A percentile compares a stretch with the other conserved stretches of the same genome.
phyloP scores from a whole-genome alignment of 2,329 filamentous ascomycete species.

The Neofusicoccum cordaticola region DNA sequence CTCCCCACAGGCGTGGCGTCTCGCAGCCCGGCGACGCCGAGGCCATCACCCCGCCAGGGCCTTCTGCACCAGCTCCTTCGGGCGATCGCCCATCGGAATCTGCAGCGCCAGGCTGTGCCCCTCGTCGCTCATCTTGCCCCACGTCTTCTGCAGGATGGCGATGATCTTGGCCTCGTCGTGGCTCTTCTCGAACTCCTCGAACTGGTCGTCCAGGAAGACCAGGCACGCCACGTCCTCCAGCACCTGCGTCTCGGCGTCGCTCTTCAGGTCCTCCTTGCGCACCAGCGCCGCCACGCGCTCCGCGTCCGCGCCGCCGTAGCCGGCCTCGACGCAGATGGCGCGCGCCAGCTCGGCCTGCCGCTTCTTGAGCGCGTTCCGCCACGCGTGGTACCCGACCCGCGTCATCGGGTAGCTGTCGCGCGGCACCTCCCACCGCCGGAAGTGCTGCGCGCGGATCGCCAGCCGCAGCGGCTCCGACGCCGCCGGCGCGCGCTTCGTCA shows the following conservation, averaged over 20 bases:
- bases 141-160: constrained; percentile 41
- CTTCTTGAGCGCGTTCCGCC: constrained; percentile 72
- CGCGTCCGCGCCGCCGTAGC: constrained; percentile 54
- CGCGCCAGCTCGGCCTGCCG: constrained; percentile 63
- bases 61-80: constrained; percentile 19
- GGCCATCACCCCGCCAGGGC: not conserved
- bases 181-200: constrained; percentile 73
- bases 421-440: constrained; percentile 80
- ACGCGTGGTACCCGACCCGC: constrained; percentile 72
- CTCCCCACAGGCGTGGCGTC: no score
- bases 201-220: constrained; percentile 83
- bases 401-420: constrained; percentile 71
- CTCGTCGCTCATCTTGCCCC: constrained; percentile 40
- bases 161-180: constrained; percentile 80
- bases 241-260: constrained; percentile 66
- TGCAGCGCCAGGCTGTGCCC: constrained; percentile 34
- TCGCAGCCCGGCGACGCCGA: no score
- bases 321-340: constrained; percentile 52
- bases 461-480: constrained; percentile 66
- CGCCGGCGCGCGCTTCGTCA: constrained; percentile 56
- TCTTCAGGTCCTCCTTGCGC: constrained; percentile 70
- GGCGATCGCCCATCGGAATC: constrained; percentile 34
- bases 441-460: constrained; percentile 81
- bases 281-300: constrained; percentile 68
- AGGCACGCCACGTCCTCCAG: constrained; percentile 84